Evolutionary conservation across 768 basidiomycete genomes (phyloP), one percentile per base, ranked within the genome.

Genomic region (Lactarius akahatsu): DNA sequence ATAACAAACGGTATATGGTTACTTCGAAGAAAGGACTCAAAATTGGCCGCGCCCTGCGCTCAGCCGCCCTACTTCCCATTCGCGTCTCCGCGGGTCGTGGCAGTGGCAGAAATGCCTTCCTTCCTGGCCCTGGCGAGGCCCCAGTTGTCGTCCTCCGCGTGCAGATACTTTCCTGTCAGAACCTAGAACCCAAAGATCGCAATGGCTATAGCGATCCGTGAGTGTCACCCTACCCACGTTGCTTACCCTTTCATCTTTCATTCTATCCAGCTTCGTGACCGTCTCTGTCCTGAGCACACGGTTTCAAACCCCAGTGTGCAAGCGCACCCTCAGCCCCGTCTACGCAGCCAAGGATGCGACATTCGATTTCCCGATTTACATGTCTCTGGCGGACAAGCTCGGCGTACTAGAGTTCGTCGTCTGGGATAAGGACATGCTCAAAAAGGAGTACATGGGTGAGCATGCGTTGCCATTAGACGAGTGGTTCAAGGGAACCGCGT

Each of bases 401-500:
- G 89, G 90, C 40, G 86, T 83, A 2, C 71, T 98, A 52, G 95
- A 98, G 76, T 79, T 94, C 40, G 88, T 97, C 15, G 82, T 95
- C 0, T 99, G 96, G 96, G 95, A 96, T 77, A 94, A 90, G 79
- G 96, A 98, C 76, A 80, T 92, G 70, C 75, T 94, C 64, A 85
- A 82, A 72, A 97, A 95, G 78, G 96, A 98, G 55, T 99, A 97
- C 75, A 82, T 99, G 18, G 97, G 97, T 18, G 96, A 99, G 76
- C 83, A 85, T 5, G 84, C 88, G 0, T 70, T 98, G 8, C 84
- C 86, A 0, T 74, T 96, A n/a, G 88, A 88, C 23, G 86, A 91
- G 40, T 96, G 94, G 93, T 97, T 95, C 72, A 80, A 73, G 64
- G 78, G 75, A 30, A 76, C 76, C 20, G 77, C 79, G 0, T 83